Conservation (phyloP, 1,284 basidiomycete species). For the Afroboletus lepidellus region DNA sequence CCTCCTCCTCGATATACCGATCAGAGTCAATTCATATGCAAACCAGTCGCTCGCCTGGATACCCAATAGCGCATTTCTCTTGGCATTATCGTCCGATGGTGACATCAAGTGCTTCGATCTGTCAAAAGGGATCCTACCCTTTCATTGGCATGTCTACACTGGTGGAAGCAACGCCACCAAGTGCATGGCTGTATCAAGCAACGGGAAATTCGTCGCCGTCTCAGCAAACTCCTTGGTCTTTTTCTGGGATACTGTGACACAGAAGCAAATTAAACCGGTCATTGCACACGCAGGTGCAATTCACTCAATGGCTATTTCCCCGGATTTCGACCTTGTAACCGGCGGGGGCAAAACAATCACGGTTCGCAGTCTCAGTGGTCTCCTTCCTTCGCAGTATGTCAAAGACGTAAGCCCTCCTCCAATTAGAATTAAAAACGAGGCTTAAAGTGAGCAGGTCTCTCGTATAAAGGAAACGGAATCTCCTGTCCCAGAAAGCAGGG, state of each 20-base stretch:
- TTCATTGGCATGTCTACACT: neutral
- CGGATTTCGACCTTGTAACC: neutral
- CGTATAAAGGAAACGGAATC: neutral
- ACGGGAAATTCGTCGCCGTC: conserved; percentile 4
- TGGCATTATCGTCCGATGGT: conserved; percentile 3
- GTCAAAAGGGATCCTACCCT: neutral
- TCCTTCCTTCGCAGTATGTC: conserved; percentile 4
- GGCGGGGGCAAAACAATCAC: conserved; percentile 3
- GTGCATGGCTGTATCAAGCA: conserved; percentile 5
- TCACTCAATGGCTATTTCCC: conserved; percentile 6
- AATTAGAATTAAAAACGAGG: neutral
- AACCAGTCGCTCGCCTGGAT: conserved; percentile 11
- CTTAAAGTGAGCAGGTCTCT: neutral
- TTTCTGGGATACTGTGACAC: conserved; percentile 5
- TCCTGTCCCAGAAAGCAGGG: neutral
- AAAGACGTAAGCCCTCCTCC: neutral
- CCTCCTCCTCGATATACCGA: conserved; percentile 9
- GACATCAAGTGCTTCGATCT: conserved; percentile 6
- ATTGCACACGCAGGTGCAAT: neutral
- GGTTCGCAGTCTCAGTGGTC: conserved; percentile 1
- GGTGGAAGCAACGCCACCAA: neutral
- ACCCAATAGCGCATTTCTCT: neutral
- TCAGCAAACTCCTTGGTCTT: neutral
- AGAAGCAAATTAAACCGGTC: neutral
- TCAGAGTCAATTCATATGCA: conserved; percentile 5